Conservation (phyloP, 352 stramenopile genomes). For the Halophytophthora batemanensis region DNA sequence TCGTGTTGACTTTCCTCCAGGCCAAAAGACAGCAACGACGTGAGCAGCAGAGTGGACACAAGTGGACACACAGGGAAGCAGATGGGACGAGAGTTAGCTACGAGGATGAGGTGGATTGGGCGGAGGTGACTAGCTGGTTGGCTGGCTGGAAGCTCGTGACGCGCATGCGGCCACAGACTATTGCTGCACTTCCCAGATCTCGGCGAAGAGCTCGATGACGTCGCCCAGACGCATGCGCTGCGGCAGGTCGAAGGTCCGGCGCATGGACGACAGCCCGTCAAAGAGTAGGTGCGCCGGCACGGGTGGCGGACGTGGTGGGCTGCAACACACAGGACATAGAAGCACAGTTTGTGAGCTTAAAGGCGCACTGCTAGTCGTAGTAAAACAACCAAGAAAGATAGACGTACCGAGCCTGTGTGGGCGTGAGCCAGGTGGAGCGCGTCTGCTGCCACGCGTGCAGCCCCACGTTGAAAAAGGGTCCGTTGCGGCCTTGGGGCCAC, state of each 20-base stretch:
- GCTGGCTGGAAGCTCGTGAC: constrained; percentile 16
- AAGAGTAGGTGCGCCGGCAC: constrained; percentile 78
- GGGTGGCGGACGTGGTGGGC: constrained; percentile 56
- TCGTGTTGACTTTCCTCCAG: too few relatives aligned
- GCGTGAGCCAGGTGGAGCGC: constrained; percentile 63
- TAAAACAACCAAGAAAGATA: not conserved
- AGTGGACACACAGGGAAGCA: too few relatives aligned
- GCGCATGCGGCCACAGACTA: constrained; percentile 20
- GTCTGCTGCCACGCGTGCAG: constrained; percentile 75
- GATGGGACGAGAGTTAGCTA: too few relatives aligned
- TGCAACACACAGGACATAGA: constrained; percentile 22
- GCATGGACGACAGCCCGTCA: constrained; percentile 81
- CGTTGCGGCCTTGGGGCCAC: constrained; percentile 87
- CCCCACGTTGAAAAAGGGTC: constrained; percentile 83
- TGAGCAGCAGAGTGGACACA: too few relatives aligned
- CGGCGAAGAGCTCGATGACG: constrained; percentile 84
- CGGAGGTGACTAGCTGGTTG: constrained; percentile 21
- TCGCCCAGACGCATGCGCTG: constrained; percentile 83
- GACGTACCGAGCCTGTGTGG: constrained; percentile 63
- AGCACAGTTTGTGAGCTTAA: constrained; percentile 6
- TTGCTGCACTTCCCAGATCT: constrained; percentile 89
- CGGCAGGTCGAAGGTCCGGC: constrained; percentile 82
- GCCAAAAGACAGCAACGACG: too few relatives aligned
- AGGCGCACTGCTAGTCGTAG: not conserved
- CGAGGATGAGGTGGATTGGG: constrained; percentile 4